These are phyloP conservation scores for Boletus insuetus DNA, from an alignment of 768 basidiomycete genomes.

Conservation along the genomic window DNA sequence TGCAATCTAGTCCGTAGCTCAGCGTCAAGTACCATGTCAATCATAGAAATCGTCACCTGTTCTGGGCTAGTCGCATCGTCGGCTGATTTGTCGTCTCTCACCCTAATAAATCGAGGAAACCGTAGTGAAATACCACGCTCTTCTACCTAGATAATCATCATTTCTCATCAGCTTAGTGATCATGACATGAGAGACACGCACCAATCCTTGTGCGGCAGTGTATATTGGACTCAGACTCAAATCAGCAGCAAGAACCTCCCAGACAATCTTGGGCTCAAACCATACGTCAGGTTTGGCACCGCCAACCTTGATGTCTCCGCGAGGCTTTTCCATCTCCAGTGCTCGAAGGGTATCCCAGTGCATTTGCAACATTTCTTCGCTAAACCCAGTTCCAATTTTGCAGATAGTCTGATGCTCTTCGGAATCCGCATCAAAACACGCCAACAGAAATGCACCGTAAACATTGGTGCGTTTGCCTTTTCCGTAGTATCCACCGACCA, in stretches of 20 bases:
- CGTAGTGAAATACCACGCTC: slow-evolving; percentile 92
- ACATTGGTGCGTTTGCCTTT: slow-evolving; percentile 97
- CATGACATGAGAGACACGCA: slow-evolving; percentile 36
- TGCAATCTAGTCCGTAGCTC: slow-evolving; percentile 55
- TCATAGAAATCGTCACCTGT: slow-evolving; percentile 52
- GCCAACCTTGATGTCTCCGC: slow-evolving; percentile 85
- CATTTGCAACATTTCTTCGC: slow-evolving; percentile 80
- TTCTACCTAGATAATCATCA: slow-evolving; percentile 54
- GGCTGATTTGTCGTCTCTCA: slow-evolving; percentile 89
- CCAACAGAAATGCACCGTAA: slow-evolving; percentile 96
- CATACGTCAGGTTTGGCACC: slow-evolving; percentile 96
- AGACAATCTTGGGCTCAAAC: slow-evolving; percentile 97
- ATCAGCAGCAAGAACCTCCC: slow-evolving; percentile 98
- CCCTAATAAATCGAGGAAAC: slow-evolving; percentile 90
- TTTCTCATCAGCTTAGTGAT: background rate
- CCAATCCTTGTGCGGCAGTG: slow-evolving; percentile 89
- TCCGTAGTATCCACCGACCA: slow-evolving; percentile 97
- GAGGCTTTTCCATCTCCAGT: slow-evolving; percentile 63
- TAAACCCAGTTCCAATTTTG: slow-evolving; percentile 99
- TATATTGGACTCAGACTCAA: slow-evolving; percentile 95
- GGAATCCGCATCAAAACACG: slow-evolving; percentile 92
- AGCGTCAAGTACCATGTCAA: background rate
- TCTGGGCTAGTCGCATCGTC: slow-evolving; percentile 94
- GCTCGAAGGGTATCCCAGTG: slow-evolving; percentile 83
- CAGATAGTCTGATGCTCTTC: slow-evolving; percentile 97